phyloP scores from a whole-genome alignment of 148 eudicot genomes.

The Rhododendron williamsianum region DNA sequence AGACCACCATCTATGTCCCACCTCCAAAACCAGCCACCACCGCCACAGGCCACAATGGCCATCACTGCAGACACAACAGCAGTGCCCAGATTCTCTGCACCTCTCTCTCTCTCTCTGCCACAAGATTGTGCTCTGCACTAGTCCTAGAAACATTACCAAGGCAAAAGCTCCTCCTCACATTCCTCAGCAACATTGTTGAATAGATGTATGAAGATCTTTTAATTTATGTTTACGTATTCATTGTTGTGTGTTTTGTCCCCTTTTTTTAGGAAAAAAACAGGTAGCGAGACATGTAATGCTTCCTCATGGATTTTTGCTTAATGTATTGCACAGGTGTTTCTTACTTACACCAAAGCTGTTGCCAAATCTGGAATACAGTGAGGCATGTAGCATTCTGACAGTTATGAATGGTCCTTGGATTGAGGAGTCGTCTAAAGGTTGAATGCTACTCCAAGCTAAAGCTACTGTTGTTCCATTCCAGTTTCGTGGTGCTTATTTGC shows the following conservation, averaged over 20 bases:
- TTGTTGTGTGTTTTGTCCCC: neutral
- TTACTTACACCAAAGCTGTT: constrained; percentile 94
- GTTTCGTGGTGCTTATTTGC: neutral
- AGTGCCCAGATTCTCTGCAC: too few relatives aligned
- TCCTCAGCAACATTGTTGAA: neutral
- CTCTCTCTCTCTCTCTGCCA: neutral
- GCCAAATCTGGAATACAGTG: constrained; percentile 75
- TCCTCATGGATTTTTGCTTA: neutral
- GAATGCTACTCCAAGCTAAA: neutral
- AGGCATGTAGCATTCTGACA: constrained; percentile 73
- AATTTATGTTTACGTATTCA: neutral
- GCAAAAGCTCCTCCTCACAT: neutral
- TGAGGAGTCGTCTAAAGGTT: constrained; percentile 80
- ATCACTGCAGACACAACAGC: neutral
- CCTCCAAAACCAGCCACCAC: neutral
- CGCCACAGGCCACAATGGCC: too few relatives aligned
- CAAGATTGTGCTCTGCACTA: neutral
- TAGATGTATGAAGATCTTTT: neutral
- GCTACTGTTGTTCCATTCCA: neutral
- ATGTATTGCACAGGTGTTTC: constrained; percentile 61
- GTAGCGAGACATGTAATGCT: neutral
- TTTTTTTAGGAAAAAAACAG: neutral
- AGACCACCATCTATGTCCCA: neutral
- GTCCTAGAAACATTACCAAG: too few relatives aligned
- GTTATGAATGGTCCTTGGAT: constrained; percentile 97